Base-by-base conservation (phyloP, 768 basidiomycete genomes). In the Mycena latifolia region DNA sequence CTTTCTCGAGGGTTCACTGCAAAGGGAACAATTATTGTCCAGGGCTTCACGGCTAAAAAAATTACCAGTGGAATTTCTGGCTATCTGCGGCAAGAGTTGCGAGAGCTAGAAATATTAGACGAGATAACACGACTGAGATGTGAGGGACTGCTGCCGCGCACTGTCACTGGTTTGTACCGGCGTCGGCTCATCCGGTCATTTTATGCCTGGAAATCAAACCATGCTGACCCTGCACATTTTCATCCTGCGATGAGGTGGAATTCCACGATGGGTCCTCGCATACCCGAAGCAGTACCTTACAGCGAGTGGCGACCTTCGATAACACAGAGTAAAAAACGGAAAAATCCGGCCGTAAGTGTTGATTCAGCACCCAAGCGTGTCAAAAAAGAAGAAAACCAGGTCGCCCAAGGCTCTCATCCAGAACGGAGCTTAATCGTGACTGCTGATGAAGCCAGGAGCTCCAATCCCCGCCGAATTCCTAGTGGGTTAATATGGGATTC, bases 51-150 rank as follows among this genome's bases (percentile, higher is more conserved):
- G 18, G 14, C 25, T 2, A 52, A 35, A 8, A 72, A 67, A 67
- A 74, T 80, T 8, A 75, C 68, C 22, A 65, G 71, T 10, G 72
- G 73, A 7, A 69, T 73, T 7, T 67, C 71, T 2, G 75, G 78
- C 7, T 65, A 69, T 17, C 55, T 81, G 1, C 62, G 77, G 25
- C 76, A 80, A 58, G 79, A 80, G 53, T 77, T 79, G 43, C 15
- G 79, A 15, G 75, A 80, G 37, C 54, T 80, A 0, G 77, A 80
- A 33, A 15, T 80, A 0, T 63, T 81, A 0, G 77, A 81, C 72
- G 76, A 78, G 20, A 78, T 82, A 5, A 78, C 78, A 9, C 5
- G 28, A 6, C 18, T 50, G 2, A 5, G 17, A 11, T 50, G 5
- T 11, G 48, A 50, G 11, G 48, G 28, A 2, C 5, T 3, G 15